Conservation (phyloP, 805 yeast genomes). For the Yueomyces sinensis region DNA sequence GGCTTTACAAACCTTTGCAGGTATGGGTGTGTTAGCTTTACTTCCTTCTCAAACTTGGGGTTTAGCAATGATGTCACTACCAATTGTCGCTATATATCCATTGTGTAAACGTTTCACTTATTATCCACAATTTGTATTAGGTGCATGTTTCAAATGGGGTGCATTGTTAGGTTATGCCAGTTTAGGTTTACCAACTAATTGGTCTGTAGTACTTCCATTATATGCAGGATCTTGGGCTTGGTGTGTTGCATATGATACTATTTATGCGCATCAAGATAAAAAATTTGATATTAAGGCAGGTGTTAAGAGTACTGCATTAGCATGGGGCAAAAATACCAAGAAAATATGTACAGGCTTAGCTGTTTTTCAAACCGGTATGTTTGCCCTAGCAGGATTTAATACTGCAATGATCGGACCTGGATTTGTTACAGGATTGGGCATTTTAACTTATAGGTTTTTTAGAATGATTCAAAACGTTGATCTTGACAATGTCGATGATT, state of each 20-base stretch:
- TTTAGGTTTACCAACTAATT: slow-evolving; percentile 64
- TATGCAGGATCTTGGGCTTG: slow-evolving; percentile 69
- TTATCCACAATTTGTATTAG: slow-evolving; percentile 79
- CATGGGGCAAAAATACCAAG: slow-evolving; percentile 75
- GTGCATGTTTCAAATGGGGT: slow-evolving; percentile 89
- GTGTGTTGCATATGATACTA: slow-evolving; percentile 93
- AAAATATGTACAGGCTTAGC: slow-evolving; percentile 52
- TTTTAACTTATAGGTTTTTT: slow-evolving; percentile 57
- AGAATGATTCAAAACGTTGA: slow-evolving; percentile 62
- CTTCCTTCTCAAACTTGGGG: slow-evolving; percentile 74
- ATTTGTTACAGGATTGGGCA: slow-evolving; percentile 49
- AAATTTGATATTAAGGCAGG: slow-evolving; percentile 79
- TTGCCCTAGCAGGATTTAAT: slow-evolving; percentile 54
- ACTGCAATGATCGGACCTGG: slow-evolving; percentile 69
- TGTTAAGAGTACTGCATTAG: slow-evolving; percentile 87
- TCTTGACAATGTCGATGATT: slow-evolving; percentile 62
- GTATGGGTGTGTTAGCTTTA: slow-evolving; percentile 54
- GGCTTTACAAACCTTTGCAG: slow-evolving; percentile 61
- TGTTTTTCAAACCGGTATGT: slow-evolving; percentile 50
- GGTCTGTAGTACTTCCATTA: slow-evolving; percentile 64
- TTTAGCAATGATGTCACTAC: slow-evolving; percentile 69
- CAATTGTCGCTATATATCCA: slow-evolving; percentile 79
- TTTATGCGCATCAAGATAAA: slow-evolving; percentile 97
- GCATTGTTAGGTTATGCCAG: slow-evolving; percentile 92
- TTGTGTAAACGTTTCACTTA: slow-evolving; percentile 88